Percentiles rank a stretch among this genome's conserved stretches.
These are phyloP conservation scores for Artemisia princeps DNA, from an alignment of 140 eudicot genomes.

Conservation along the genomic window DNA sequence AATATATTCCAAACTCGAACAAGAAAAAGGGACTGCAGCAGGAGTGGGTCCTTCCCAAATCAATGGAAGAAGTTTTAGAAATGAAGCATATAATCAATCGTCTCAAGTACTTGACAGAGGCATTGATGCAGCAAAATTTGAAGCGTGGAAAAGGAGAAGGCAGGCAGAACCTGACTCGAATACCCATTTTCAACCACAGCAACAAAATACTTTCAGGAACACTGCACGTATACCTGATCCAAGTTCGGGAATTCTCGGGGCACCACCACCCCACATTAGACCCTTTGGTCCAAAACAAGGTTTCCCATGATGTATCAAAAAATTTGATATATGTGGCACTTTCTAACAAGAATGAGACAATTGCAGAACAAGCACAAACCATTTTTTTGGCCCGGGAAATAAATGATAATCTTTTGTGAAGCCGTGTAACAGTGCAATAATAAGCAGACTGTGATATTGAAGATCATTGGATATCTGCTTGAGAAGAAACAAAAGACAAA, in stretches of 20 bases:
- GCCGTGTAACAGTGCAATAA: constrained; percentile 19
- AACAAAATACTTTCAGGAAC: constrained; percentile 36
- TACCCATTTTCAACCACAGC: constrained; percentile 42
- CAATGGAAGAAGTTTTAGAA: constrained; percentile 36
- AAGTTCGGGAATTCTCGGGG: constrained; percentile 79
- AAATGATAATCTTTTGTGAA: constrained; percentile 24
- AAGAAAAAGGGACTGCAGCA: constrained; percentile 53
- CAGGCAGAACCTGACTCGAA: constrained; percentile 56
- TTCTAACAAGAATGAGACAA: constrained; percentile 8
- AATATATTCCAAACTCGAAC: constrained; percentile 75
- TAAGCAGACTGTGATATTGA: constrained; percentile 27
- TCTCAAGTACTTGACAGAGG: constrained; percentile 42
- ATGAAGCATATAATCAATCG: constrained; percentile 33
- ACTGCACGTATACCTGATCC: constrained; percentile 44
- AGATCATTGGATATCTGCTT: constrained; percentile 20
- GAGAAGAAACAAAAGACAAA: constrained; percentile 25
- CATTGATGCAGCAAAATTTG: constrained; percentile 61
- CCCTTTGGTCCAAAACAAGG: constrained; percentile 56
- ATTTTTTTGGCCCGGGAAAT: constrained; percentile 34
- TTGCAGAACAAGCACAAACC: constrained; percentile 13
- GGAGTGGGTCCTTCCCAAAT: constrained; percentile 70
- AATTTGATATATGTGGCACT: not conserved
- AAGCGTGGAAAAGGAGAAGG: constrained; percentile 81
- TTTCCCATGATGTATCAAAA: constrained; percentile 42
- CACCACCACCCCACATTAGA: constrained; percentile 59